Evolutionary conservation across 352 stramenopile genomes (phyloP), one percentile per base, ranked within the genome.

Genomic region (Globisporangium parvum): DNA sequence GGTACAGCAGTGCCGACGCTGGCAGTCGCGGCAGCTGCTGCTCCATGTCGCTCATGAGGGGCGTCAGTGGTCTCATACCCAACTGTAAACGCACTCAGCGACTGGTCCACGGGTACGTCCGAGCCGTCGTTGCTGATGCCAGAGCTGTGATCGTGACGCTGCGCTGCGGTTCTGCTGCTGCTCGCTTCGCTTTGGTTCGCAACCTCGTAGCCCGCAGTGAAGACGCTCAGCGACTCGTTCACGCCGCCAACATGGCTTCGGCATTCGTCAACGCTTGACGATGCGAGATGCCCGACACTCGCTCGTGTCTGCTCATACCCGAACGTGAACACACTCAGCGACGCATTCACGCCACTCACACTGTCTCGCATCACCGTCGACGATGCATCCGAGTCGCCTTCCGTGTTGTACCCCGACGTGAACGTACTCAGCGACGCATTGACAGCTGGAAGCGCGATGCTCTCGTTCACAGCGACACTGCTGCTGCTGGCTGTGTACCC

Each of bases 291-390:
- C 31, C 4, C 39, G 39, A 44, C 39, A n/a, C 31, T 37, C 31
- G 39, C 39, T 44, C 14, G 39, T n/a, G 39, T 14, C 14, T 44
- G 41, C 17, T 63, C 44, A 24, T 72, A 73, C 0, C 66, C 62
- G 5, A 49, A 53, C 17, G 58, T 69, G 40, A 73, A 73, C 21
- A 52, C 59, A 28, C 71, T 80, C 24, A 80, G 44, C 14, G 69
- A 54, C 6, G 35, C 49, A 14, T 40, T 51, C 20, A 41, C 49
- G 2, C 31, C 49, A 65, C 23, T 47, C 45, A n/a, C 47, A 46
- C 46, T 63, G 28, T 10, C 55, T 20, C 44, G 24, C 18, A 12
- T 26, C 31, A n/a, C 21, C 53, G n/a, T 41, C 35, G 35, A 45
- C 53, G 9, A 20, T 24, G 14, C 12, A 39, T 6, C 35, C 17